phyloP scores from a whole-genome alignment of 768 basidiomycete genomes.

The Clathrus columnatus region DNA sequence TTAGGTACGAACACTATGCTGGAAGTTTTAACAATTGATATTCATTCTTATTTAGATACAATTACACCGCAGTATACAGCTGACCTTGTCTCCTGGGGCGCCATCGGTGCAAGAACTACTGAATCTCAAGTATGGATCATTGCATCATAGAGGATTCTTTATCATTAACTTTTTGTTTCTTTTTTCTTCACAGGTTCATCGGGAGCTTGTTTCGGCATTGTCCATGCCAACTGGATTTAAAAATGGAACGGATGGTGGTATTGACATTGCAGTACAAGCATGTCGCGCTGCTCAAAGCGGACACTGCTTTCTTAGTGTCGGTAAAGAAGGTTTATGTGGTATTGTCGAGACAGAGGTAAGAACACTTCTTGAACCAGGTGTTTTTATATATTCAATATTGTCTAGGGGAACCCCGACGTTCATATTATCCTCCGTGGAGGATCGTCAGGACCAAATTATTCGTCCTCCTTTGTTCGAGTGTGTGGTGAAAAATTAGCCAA shows the following conservation, averaged over 20 bases:
- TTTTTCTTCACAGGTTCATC: slow-evolving; percentile 64
- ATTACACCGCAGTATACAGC: slow-evolving; percentile 84
- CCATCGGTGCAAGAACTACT: slow-evolving; percentile 89
- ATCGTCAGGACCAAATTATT: slow-evolving; percentile 82
- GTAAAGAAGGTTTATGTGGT: slow-evolving; percentile 90
- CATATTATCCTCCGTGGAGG: slow-evolving; percentile 95
- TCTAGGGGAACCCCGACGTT: slow-evolving; percentile 79
- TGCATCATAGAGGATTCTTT: neutral
- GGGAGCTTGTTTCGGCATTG: slow-evolving; percentile 78
- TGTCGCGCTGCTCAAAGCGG: slow-evolving; percentile 85
- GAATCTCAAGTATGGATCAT: slow-evolving; percentile 40
- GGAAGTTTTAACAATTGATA: neutral
- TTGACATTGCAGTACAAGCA: slow-evolving; percentile 89
- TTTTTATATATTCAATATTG: neutral
- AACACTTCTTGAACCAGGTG: neutral
- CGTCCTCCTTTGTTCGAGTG: slow-evolving; percentile 68
- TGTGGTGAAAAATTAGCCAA: slow-evolving; percentile 69
- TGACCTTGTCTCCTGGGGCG: slow-evolving; percentile 90
- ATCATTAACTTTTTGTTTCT: neutral
- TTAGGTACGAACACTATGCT: slow-evolving; percentile 30
- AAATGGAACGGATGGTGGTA: slow-evolving; percentile 92
- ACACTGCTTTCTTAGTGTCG: slow-evolving; percentile 94
- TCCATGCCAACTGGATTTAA: slow-evolving; percentile 98
- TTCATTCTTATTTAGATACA: slow-evolving; percentile 33
- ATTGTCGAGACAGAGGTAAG: slow-evolving; percentile 88